Evolutionary conservation across 371 early-diverging fungal genomes (phyloP).

Genomic region (Mucor saturninus): DNA sequence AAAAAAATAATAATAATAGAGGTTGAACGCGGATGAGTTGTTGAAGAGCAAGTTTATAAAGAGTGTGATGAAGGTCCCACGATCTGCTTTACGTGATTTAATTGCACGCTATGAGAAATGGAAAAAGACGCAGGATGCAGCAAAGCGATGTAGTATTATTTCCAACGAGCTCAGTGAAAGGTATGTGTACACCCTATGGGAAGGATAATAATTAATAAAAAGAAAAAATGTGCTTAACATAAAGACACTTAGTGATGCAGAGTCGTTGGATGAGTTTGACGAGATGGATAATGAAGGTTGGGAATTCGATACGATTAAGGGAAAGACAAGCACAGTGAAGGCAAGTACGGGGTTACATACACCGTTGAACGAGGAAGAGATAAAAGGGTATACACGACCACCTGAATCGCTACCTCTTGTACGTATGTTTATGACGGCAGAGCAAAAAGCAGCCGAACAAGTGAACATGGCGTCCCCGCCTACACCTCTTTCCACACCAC

Average conservation of each 20-base stretch:
- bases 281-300: constrained; percentile 43
- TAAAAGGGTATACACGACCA: too few relatives aligned
- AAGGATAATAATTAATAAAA: neutral
- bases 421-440: constrained; percentile 45
- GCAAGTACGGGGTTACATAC: neutral
- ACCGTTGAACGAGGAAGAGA: neutral
- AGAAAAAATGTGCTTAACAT: neutral
- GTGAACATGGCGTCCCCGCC: too few relatives aligned
- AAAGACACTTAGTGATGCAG: constrained; percentile 21
- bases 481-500: neutral
- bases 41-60: constrained; percentile 64
- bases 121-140: constrained; percentile 50
- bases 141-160: constrained; percentile 44
- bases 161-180: constrained; percentile 51
- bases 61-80: constrained; percentile 49
- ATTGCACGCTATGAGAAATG: constrained; percentile 57
- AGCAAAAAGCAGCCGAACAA: constrained; percentile 16
- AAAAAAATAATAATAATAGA: constrained; percentile 32
- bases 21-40: constrained; percentile 65
- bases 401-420: constrained; percentile 44
- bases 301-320: constrained; percentile 44
- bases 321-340: constrained; percentile 7
- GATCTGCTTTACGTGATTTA: constrained; percentile 50
- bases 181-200: constrained; percentile 17
- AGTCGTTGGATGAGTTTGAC: constrained; percentile 36